Evolutionary conservation across 2,329 filamentous ascomycete genomes (phyloP), one percentile per base, ranked within the genome.

Genomic region (Aspergillus flavus): DNA sequence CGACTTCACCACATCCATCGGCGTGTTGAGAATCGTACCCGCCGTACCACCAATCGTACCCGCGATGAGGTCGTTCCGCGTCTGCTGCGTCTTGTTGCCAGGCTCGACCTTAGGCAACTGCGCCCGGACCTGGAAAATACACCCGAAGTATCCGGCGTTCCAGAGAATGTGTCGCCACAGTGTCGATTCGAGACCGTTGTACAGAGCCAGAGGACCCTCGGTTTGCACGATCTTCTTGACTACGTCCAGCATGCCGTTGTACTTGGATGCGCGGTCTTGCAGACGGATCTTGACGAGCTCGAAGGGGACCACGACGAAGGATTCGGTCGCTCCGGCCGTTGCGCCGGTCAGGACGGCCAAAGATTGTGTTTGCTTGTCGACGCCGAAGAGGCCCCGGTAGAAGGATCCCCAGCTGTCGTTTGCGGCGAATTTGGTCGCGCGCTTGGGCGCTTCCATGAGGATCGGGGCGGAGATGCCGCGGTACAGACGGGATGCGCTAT

Each of bases 391-490:
- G 71, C 91, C 90, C 76, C 93, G 91, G 85, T 96, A 99, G 81
- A 97, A 87, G 81, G 93, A 89, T 73, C 95, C 95, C 95, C 95
- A 99, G 79, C 94, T 92, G 79, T 99, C 95, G 82, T 99, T 99
- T 81, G 95, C 95, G 54, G 95, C 94, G 81, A 99, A 99, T 81
- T 99, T 99, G 83, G 93, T 98, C 50, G 94, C 94, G 82, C 93
- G 87, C 87, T 97, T 97, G 80, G 92, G 90, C 61, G 94, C 94
- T 81, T 98, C 94, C 94, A 99, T 99, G 70, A 98, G 86, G 75
- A 99, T 98, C 57, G 95, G 95, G 30, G 95, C 94, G 52, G 87
- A 89, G 80, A 99, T 99, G 75, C 95, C 95, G 71, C 95, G 93
- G 84, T 99, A 99, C 65, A 99, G 86, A 70, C 94, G 89, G 66